Conservation (phyloP, 306 rosid species). For the Cicer arietinum region DNA sequence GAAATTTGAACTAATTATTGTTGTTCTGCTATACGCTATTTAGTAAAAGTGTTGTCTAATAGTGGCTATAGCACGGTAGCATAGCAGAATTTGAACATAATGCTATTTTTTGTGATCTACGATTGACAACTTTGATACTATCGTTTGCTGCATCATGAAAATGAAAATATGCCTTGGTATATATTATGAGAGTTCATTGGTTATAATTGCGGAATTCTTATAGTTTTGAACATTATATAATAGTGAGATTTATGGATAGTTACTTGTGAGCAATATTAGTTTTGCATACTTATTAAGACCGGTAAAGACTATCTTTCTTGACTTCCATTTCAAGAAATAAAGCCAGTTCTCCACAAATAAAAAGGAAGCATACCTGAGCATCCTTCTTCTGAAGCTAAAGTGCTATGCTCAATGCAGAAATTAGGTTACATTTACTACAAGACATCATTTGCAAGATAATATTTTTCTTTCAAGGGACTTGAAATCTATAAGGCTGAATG, state of each 20-base stretch:
- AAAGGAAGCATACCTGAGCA: background rate
- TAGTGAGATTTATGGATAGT: background rate
- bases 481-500: constrained; percentile 4
- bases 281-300: background rate
- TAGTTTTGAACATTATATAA: background rate
- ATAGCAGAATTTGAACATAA: no score
- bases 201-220: background rate
- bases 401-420: constrained; percentile 30
- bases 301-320: background rate
- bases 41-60: no score
- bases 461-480: constrained; percentile 20
- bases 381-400: constrained; percentile 4
- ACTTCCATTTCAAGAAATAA: background rate
- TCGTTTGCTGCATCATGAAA: background rate
- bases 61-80: no score
- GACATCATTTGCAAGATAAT: constrained; percentile 12
- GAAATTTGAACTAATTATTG: no score
- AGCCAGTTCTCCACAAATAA: background rate
- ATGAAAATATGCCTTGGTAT: background rate
- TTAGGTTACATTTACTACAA: constrained; percentile 20
- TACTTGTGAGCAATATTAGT: constrained; percentile 10
- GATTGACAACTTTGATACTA: background rate
- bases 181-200: constrained; percentile 3
- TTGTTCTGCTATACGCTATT: no score
- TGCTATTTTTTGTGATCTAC: no score